Base-by-base conservation (phyloP, 495 filamentous ascomycete genomes). In the Tetracladium setigerum region DNA sequence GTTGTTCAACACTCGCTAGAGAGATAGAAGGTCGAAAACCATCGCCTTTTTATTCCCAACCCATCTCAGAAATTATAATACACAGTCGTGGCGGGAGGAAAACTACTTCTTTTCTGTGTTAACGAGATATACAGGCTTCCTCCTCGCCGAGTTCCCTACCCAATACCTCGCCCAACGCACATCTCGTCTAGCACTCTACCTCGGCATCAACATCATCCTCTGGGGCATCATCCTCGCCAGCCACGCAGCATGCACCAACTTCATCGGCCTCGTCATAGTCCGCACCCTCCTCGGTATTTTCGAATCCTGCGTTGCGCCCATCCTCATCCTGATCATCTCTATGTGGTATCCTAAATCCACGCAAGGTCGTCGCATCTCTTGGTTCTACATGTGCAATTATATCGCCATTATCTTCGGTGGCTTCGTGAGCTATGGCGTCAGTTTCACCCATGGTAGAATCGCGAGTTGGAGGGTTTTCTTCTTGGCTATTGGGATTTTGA, bases 371-470 rank as follows among this genome's bases (percentile, higher is more conserved):
- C 71, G 79, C 0, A 69, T 76, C 19, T 74, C 71, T 36, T 72
- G 78, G 56, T 83, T 78, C 76, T 82, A 82, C 60, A 76, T 72
- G 51, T 81, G 78, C 62, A 81, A 81, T 46, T 77, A 77, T 34
- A 71, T 73, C 35, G 78, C 67, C 1, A 74, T 79, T 10, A 56
- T 56, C 30, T 42, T 56, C 14, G 53, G 53, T n/a, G 53, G 47
- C 0, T 34, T 51, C 11, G 11, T 56, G 13, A 37, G 47, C 2
- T 56, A 50, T 22, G 52, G 52, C 2, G 39, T 54, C 2, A 31
- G 22, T 27, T 48, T 31, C 17, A 33, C 13, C 4, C 16, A 47
- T n/a, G 38, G 44, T 2, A 45, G 37, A 16, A 45, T 54, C 15
- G 51, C 51, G 16, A 54, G 46, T 30, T 54, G 51, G 51, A 44